Base-by-base conservation (phyloP, 1,284 basidiomycete species). In the Vanrija sp. region DNA sequence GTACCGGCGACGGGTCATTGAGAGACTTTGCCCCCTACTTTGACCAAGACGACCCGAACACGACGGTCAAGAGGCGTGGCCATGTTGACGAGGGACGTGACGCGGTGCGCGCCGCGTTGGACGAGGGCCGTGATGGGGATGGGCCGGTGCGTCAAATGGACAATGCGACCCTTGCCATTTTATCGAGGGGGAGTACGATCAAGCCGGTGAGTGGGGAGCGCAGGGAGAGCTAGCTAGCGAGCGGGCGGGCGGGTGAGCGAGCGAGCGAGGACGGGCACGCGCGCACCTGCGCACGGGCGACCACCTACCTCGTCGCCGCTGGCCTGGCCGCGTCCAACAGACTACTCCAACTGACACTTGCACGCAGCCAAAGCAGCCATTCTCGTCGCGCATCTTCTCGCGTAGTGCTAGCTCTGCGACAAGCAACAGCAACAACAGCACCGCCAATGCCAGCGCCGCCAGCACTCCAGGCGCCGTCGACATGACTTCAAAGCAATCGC, bases 91-190 rank as follows among this genome's bases (percentile, higher is more conserved):
- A 56, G 66, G 62, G 51, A 53, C 47, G 42, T 41, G 36, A 57
- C 58, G 41, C 41, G 57, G 39, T n/a, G n/a, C n/a, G 54, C 38
- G 38, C 54, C 46, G 4, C 47, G 45, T 16, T 50, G 38, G 31
- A 31, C 31, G 31, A 31, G 31, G 31, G 31, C 31, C 31, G 31
- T 31, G 31, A 31, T 31, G 58, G 61, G n/a, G 53, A 54, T 2
- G 61, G 61, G 50, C 59, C 56, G 3, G 51, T 68, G 41, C 54
- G 67, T 22, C 57, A 68, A 64, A 57, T 64, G 41, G 69, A 73
- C 60, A 48, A 68, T 22, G 57, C 63, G 18, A 59, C 57, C 7
- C 42, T 59, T 4, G 57, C 57, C 8, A 59, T 55, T 15, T 23
- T 59, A 8, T 56, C 57, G 15, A 20, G 57, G 16, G 53, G 45